These are phyloP conservation scores for Hypoxylon sp. DNA, from an alignment of 2,329 filamentous ascomycete species.

Conservation along the genomic window DNA sequence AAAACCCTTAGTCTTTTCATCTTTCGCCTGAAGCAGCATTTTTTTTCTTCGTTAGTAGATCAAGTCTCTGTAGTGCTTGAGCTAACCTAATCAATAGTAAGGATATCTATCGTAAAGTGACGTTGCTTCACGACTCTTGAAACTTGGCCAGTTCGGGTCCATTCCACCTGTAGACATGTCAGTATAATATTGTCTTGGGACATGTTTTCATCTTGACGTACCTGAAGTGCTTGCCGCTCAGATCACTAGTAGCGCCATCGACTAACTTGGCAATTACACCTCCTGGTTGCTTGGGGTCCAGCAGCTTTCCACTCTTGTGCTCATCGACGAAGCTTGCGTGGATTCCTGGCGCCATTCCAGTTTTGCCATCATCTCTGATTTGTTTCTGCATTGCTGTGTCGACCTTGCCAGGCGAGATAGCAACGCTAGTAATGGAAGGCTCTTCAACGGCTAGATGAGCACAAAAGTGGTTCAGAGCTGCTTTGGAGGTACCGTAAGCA, in stretches of 20 bases:
- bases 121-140: too few relatives aligned
- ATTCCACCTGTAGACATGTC: slow-evolving; percentile 57
- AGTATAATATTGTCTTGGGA: slow-evolving; percentile 33
- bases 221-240: slow-evolving; percentile 81
- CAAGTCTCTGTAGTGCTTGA: too few relatives aligned
- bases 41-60: too few relatives aligned
- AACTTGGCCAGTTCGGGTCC: slow-evolving; percentile 62
- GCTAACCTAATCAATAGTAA: too few relatives aligned
- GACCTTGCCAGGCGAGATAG: slow-evolving; percentile 80
- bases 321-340: slow-evolving; percentile 75
- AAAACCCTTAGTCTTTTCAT: slow-evolving; percentile 76
- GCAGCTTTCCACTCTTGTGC: slow-evolving; percentile 74
- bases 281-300: slow-evolving; percentile 85
- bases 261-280: slow-evolving; percentile 85
- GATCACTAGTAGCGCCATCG: slow-evolving; percentile 66
- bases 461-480: slow-evolving; percentile 81
- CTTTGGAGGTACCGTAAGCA: slow-evolving; percentile 83
- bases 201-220: slow-evolving; percentile 52
- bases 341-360: slow-evolving; percentile 61
- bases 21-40: slow-evolving; percentile 75
- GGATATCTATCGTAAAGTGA: too few relatives aligned
- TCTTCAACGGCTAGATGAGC: slow-evolving; percentile 80
- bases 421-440: slow-evolving; percentile 74
- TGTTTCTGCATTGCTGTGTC: slow-evolving; percentile 92
- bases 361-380: slow-evolving; percentile 69